phyloP scores from a whole-genome alignment of 305 asterid species.

The Fraxinus dipetala region DNA sequence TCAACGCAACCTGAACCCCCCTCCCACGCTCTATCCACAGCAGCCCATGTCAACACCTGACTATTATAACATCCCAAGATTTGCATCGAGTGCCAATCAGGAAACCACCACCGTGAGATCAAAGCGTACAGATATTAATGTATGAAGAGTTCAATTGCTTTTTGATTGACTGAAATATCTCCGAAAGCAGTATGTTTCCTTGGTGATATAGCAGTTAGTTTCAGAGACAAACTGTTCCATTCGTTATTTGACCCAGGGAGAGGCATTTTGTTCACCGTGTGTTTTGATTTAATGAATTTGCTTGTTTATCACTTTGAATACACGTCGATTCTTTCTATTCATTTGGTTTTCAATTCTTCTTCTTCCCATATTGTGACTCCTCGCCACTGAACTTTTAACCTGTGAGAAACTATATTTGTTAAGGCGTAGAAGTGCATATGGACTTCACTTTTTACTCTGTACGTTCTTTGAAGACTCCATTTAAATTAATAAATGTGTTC shows the following conservation, averaged over 20 bases:
- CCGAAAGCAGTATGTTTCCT: slow-evolving; percentile 2
- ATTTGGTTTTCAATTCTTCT: background rate
- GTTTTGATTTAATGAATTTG: background rate
- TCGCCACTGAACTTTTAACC: background rate
- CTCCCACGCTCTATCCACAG: slow-evolving; percentile 96
- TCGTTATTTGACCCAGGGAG: background rate
- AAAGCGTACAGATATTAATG: slow-evolving; percentile 87
- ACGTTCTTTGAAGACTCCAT: background rate
- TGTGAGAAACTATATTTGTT: background rate
- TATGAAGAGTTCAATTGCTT: slow-evolving; percentile 31
- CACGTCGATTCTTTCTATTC: background rate
- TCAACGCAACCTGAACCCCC: slow-evolving; percentile 90
- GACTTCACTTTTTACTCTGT: background rate
- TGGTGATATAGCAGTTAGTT: background rate
- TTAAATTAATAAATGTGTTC: background rate
- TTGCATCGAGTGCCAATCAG: slow-evolving; percentile 39
- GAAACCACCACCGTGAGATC: slow-evolving; percentile 54
- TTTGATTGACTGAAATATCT: background rate
- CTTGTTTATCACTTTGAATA: background rate
- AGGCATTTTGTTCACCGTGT: background rate
- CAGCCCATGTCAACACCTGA: slow-evolving; percentile 93
- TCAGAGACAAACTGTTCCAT: background rate
- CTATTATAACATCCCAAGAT: slow-evolving; percentile 69
- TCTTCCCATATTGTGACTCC: background rate
- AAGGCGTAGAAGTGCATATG: background rate